Base-by-base conservation (phyloP, 1,284 basidiomycete genomes). In the Farysia itapuensis region DNA sequence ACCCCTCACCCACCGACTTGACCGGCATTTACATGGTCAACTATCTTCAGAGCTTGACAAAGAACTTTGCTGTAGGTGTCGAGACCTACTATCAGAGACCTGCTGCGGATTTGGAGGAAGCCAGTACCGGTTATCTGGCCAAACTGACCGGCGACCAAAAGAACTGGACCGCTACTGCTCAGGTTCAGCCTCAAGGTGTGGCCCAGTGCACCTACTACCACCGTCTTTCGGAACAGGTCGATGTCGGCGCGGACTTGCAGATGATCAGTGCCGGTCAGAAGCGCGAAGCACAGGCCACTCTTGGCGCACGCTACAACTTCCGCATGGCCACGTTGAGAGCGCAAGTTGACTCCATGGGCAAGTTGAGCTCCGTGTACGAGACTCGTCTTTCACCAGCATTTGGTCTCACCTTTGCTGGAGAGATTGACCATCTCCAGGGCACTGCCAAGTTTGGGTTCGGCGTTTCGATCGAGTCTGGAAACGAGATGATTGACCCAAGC, bases 151-250 rank as follows among this genome's bases (percentile, higher is more conserved):
- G 67, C 35, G 65, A 67, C 16, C 44, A 60, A 41, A 61, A 60
- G 42, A 69, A 76, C 33, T 70, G 67, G 61, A 93, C 94, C 71
- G 92, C 90, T 22, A 96, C 93, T 4, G 88, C 90, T 8, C 90
- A 93, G 75, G 70, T 95, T 25, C 90, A 95, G 78, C 76, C 79
- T 30, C 81, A 84, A 31, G 93, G 94, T 28, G 83, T 93, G 42
- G 73, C 96, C 26, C 89, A 93, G 78, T 85, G 91, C 32, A 94
- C 91, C 13, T 99, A 98, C 80, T 97, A 90, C 89, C 93, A 97
- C 67, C 89, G 89, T 77, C 80, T 99, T 46, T 87, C 86, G 78
- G 91, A 95, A 50, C 93, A 94, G 80, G 89, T 99, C n/a, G 94
- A 98, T 51, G 91, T 94, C n/a, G 95, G 90, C 13, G 90, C 91